Base-by-base conservation (phyloP, 306 rosid genomes). In the Spatholobus suberectus region DNA sequence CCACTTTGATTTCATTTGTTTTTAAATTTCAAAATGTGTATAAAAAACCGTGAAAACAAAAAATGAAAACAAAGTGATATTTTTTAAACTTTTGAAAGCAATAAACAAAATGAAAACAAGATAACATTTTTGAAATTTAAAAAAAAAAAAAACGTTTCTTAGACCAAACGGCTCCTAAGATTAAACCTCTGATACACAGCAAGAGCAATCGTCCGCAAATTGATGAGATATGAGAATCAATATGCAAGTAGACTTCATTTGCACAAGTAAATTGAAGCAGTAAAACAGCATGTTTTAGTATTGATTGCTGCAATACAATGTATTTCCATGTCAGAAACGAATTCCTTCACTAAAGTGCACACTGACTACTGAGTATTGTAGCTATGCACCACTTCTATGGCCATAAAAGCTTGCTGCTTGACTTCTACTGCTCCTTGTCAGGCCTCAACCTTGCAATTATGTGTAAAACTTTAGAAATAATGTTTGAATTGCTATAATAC, bases 161-260 rank as follows among this genome's bases (percentile, higher is more conserved):
- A 6, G 6, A 55, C 2, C 13, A 55, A 55, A 55, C 12, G 20
- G 13, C 27, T 55, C 70, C 4, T 0, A 62, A 32, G 52, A 12
- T 62, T 43, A 73, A 73, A 71, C 51, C 74, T 73, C 37, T 2
- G 59, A 61, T 71, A 29, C 81, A 78, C n/a, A 23, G 24, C 49
- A 49, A 34, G 40, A 51, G 75, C 68, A 77, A 77, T 71, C 69
- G 70, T 57, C 43, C 21, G 14, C 24, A 70, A 70, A 40, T 59
- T 61, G 32, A 24, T 38, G 75, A 73, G 69, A 70, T 52, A 68
- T 32, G 57, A 12, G 62, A 43, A 74, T 61, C 38, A 82, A 75
- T 35, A 67, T 63, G 81, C 46, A 75, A 76, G 58, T 52, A 41
- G 59, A 35, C 70, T 70, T 63, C 61, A 80, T 55, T 80, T 61